Conservation (phyloP, 129 eudicot species). For the Escallonia herrerae region DNA sequence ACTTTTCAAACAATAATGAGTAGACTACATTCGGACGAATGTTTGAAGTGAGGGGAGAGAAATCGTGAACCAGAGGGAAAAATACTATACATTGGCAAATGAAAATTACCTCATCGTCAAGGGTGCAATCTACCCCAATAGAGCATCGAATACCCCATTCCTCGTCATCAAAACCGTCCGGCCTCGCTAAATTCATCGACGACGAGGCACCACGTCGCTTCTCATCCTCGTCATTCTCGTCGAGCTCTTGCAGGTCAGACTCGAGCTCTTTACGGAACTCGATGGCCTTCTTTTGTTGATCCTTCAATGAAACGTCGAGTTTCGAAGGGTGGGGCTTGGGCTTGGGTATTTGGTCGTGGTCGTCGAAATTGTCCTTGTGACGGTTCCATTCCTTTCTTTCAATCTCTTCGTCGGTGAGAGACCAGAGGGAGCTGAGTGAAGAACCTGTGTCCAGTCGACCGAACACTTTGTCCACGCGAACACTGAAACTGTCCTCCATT, state of each 20-base stretch:
- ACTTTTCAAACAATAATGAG: too few relatives aligned
- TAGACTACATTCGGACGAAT: too few relatives aligned
- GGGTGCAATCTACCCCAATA: conserved; percentile 70
- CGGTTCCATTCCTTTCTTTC: conserved; percentile 54
- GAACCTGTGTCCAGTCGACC: conserved; percentile 24
- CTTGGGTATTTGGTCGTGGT: conserved; percentile 9
- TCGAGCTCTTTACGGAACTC: not conserved
- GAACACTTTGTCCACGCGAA: conserved; percentile 60
- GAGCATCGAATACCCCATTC: conserved; percentile 52
- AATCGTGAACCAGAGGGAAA: too few relatives aligned
- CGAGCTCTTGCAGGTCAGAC: conserved; percentile 23
- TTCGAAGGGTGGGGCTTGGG: conserved; percentile 17
- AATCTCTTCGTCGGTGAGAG: conserved; percentile 79
- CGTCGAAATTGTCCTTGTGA: conserved; percentile 15
- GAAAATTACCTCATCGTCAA: conserved; percentile 60
- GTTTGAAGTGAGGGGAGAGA: too few relatives aligned
- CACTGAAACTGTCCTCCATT: conserved; percentile 82
- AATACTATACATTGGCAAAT: not conserved
- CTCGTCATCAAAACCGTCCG: conserved; percentile 31
- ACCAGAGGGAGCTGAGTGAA: conserved; percentile 48
- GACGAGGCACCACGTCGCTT: conserved; percentile 2
- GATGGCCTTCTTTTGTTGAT: not conserved
- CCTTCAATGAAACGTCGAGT: conserved; percentile 2
- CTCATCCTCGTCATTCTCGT: conserved; percentile 18
- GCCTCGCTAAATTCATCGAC: conserved; percentile 6